Evolutionary conservation across 257 asterid genomes (phyloP).

Genomic region (Striga asiatica): DNA sequence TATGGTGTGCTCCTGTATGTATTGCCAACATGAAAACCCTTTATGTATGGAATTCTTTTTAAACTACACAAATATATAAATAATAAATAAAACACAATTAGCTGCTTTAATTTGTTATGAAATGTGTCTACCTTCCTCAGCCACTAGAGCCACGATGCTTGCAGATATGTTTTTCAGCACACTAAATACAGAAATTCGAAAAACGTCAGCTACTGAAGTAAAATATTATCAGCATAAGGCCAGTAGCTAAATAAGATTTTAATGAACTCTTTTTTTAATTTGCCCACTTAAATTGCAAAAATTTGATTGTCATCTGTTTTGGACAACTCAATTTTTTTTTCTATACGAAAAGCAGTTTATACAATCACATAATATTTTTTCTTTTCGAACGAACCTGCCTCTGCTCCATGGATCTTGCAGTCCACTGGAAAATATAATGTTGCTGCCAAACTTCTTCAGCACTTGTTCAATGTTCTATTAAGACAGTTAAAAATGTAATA

Average conservation of each 20-base stretch:
- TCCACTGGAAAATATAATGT: constrained; percentile 70
- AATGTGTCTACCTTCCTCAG: constrained; percentile 38
- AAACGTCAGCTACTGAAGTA: background rate
- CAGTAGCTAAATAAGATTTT: background rate
- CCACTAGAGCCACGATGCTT: constrained; percentile 61
- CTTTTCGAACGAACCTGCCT: constrained; percentile 43
- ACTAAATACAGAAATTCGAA: constrained; percentile 13
- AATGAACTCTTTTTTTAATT: no score
- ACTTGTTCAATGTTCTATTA: constrained; percentile 44
- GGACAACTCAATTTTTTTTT: background rate
- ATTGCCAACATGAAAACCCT: background rate
- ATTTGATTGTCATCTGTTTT: no score
- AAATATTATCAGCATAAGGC: background rate
- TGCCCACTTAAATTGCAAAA: background rate
- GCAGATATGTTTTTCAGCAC: constrained; percentile 56
- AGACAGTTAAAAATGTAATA: background rate
- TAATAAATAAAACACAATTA: background rate
- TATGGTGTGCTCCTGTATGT: constrained; percentile 67
- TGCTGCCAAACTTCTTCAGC: constrained; percentile 61
- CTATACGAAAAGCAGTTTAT: no score
- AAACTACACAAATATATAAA: no score
- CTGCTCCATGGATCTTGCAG: constrained; percentile 79
- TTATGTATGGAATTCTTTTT: no score
- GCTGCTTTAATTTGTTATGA: background rate
- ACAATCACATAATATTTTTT: background rate